Conservation (phyloP, 495 filamentous ascomycete genomes). For the Pseudevernia furfuracea region DNA sequence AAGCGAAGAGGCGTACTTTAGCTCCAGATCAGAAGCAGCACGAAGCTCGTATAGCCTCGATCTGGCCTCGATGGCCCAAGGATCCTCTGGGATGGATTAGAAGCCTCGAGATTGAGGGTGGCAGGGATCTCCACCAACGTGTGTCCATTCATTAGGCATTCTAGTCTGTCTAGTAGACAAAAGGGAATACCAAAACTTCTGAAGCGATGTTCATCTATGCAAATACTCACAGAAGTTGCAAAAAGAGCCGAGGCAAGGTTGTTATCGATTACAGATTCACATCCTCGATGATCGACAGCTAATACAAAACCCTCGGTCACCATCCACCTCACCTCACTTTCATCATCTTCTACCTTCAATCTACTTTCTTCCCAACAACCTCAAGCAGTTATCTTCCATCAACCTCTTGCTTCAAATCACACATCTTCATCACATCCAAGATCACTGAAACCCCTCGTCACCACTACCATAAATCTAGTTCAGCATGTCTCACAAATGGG, state of each 20-base stretch:
- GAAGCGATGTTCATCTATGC: background rate
- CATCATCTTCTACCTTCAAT: background rate
- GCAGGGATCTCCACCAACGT: background rate
- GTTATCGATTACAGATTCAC: background rate
- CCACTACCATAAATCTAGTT: background rate
- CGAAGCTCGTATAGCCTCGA: too few species aligned
- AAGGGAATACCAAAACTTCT: too few species aligned
- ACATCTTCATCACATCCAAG: background rate
- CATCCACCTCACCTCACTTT: background rate
- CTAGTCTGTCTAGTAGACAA: background rate
- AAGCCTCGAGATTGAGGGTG: background rate
- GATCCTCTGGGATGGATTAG: background rate
- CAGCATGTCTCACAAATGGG: background rate
- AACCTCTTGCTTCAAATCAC: background rate
- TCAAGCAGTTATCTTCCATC: background rate
- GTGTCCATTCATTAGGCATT: background rate
- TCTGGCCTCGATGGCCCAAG: background rate
- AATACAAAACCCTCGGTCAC: too few species aligned
- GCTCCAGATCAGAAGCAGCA: too few species aligned
- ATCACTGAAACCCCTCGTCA: background rate
- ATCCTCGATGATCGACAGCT: background rate
- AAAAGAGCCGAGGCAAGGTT: background rate
- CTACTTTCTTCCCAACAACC: background rate
- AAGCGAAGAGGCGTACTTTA: background rate
- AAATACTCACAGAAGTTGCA: background rate